These are phyloP conservation scores for Backusella tuberculispora DNA, from an alignment of 192 early-diverging fungal species.

Conservation along the genomic window DNA sequence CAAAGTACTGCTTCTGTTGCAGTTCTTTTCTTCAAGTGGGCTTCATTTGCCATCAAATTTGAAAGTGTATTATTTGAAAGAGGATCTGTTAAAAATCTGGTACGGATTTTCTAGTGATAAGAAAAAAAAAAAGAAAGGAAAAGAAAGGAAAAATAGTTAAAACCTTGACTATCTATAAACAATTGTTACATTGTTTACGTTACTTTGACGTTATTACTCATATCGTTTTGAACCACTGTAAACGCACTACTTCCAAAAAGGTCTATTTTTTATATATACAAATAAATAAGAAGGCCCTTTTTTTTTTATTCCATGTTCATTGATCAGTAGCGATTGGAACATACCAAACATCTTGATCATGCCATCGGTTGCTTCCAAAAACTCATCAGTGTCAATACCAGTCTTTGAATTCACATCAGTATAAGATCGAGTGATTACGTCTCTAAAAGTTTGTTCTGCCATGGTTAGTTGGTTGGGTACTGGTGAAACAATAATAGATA, in stretches of 20 bases:
- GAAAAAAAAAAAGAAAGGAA: neutral
- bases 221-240: conserved; percentile 80
- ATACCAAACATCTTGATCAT: conserved; percentile 78
- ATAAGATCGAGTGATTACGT: conserved; percentile 62
- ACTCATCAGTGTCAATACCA: conserved; percentile 72
- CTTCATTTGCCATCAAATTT: conserved; percentile 73
- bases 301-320: too few species aligned
- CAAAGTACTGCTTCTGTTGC: conserved; percentile 93
- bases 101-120: conserved; percentile 69
- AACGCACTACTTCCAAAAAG: conserved; percentile 72
- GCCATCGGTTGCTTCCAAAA: conserved; percentile 78
- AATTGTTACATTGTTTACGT: neutral
- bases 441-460: neutral
- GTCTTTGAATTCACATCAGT: conserved; percentile 65
- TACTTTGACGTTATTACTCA: conserved; percentile 85
- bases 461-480: too few species aligned
- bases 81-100: conserved; percentile 65
- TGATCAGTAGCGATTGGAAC: too few species aligned
- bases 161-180: neutral
- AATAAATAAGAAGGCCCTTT: too few species aligned
- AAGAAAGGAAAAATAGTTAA: too few species aligned
- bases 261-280: conserved; percentile 41
- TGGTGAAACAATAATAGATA: too few species aligned
- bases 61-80: conserved; percentile 74
- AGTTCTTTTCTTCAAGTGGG: conserved; percentile 68